Base-by-base conservation (phyloP, 208 protist species). In the Leishmania tropica region DNA sequence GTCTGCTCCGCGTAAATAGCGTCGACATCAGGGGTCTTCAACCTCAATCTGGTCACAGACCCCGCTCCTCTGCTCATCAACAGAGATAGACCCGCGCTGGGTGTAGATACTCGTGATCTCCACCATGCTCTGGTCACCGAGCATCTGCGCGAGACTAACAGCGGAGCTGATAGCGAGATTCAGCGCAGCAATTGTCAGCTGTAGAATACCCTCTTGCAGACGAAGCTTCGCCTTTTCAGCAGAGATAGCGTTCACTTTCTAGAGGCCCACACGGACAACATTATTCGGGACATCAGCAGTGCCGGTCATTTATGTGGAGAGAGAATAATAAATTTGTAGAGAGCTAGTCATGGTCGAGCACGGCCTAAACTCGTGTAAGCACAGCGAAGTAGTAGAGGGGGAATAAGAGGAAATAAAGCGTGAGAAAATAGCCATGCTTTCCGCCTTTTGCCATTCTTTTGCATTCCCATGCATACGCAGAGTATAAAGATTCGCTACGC, bases 51-150 rank as follows among this genome's bases (percentile, higher is more conserved):
- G 87, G 65, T 88, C 85, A 31, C 64, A 78, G 19, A 85, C 76
- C 15, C 85, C 73, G 53, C 75, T 81, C 79, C 78, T 83, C 60
- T 79, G 87, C 60, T 88, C 87, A 74, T 80, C 81, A 15, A 48
- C 75, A 24, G 67, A 81, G 21, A 85, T 51, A 53, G 75, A 71
- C 6, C 87, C 84, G 24, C 86, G 85, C 31, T 83, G 88, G 40
- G 90, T 91, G 68, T 76, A 85, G 51, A 93, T 88, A 65, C 85
- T 88, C 17, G 81, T 90, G 37, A 93, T 84, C 76, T 83, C n/a
- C 67, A 90, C 80, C 81, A 91, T 89, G n/a, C 87, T 81, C 78
- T 91, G 86, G 56, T 89, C 84, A 81, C 87, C 85, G 3, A 93
- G 85, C 90, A 88, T 88, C 82, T 93, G 85, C 58, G 85, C 82